Conservation (phyloP, 2,329 filamentous ascomycete genomes). For the Epichloe bromicola region DNA sequence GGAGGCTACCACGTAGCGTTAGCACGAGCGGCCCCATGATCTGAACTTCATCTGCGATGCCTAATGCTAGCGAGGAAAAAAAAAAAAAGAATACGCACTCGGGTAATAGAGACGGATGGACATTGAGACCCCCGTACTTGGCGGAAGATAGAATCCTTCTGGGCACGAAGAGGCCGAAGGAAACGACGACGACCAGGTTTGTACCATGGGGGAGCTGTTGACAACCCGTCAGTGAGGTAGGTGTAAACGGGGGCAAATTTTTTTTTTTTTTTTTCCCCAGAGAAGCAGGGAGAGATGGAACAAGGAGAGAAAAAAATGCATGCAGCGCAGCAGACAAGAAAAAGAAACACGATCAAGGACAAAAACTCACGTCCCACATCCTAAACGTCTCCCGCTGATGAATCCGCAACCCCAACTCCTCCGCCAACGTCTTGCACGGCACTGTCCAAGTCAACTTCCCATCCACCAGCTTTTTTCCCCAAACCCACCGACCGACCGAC, state of each 20-base stretch:
- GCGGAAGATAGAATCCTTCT: conserved; percentile 54
- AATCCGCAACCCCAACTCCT: conserved; percentile 49
- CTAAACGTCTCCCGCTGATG: conserved; percentile 74
- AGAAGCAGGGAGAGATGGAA: background rate
- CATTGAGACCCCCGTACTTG: conserved; percentile 83
- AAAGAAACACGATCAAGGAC: background rate
- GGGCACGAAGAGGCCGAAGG: conserved; percentile 85
- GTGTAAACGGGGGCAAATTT: background rate
- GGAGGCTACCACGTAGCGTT: conserved; percentile 41
- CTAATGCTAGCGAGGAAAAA: too few relatives aligned
- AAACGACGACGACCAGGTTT: conserved; percentile 82
- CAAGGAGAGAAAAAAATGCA: too few relatives aligned
- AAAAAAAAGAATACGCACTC: conserved; percentile 38
- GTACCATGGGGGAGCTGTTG: conserved; percentile 43
- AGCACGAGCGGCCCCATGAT: background rate
- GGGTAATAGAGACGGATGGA: conserved; percentile 84
- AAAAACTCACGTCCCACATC: conserved; percentile 54
- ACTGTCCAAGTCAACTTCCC: conserved; percentile 31
- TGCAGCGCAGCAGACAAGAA: background rate
- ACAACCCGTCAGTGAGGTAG: background rate
- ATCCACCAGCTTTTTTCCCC: too few relatives aligned
- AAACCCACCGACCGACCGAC: too few relatives aligned
- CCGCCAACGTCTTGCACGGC: conserved; percentile 56
- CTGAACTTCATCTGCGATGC: too few relatives aligned
- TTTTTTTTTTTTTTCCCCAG: too few relatives aligned